Percentiles rank a stretch among this genome's conserved stretches.
These are phyloP conservation scores for Zizania latifolia DNA, from an alignment of 176 grass and related monocot species.

Conservation along the genomic window DNA sequence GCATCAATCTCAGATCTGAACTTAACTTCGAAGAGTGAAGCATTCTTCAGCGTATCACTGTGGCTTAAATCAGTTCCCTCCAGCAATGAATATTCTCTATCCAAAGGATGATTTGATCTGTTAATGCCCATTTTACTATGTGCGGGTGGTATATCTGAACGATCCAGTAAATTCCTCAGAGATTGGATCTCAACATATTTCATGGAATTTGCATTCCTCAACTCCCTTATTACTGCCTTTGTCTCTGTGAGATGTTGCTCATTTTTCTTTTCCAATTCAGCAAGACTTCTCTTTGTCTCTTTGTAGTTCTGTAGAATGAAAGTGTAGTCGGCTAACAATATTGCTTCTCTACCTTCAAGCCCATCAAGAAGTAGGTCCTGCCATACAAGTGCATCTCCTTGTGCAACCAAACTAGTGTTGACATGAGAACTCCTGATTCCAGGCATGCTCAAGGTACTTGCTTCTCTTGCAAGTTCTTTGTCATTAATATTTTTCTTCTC, in stretches of 20 bases:
- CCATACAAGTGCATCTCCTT: slow-evolving; percentile 34
- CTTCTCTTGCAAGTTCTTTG: slow-evolving; percentile 31
- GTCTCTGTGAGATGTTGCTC: slow-evolving; percentile 64
- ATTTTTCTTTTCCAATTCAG: slow-evolving; percentile 68
- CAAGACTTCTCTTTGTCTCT: slow-evolving; percentile 64
- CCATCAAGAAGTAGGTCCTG: slow-evolving; percentile 48
- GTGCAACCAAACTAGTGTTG: slow-evolving; percentile 8
- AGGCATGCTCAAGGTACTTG: slow-evolving; percentile 31
- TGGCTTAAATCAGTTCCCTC: slow-evolving; percentile 27
- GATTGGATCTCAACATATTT: slow-evolving; percentile 69
- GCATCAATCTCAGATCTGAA: slow-evolving; percentile 60
- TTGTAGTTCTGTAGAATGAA: slow-evolving; percentile 60
- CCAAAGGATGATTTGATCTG: slow-evolving; percentile 2
- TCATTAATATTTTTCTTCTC: slow-evolving; percentile 27
- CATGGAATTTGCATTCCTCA: slow-evolving; percentile 70
- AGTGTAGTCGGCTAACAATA: slow-evolving; percentile 61
- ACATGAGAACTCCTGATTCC: slow-evolving; percentile 14
- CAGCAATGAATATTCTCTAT: slow-evolving; percentile 20
- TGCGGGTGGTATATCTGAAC: slow-evolving; percentile 24
- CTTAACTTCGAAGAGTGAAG: slow-evolving; percentile 43
- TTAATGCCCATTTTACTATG: background rate
- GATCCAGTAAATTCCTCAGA: slow-evolving; percentile 42
- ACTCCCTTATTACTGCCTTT: slow-evolving; percentile 43
- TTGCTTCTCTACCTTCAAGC: slow-evolving; percentile 55
- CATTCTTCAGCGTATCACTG: background rate